Conservation (phyloP, 192 early-diverging fungal genomes). For the Globomyces pollinis-pini region DNA sequence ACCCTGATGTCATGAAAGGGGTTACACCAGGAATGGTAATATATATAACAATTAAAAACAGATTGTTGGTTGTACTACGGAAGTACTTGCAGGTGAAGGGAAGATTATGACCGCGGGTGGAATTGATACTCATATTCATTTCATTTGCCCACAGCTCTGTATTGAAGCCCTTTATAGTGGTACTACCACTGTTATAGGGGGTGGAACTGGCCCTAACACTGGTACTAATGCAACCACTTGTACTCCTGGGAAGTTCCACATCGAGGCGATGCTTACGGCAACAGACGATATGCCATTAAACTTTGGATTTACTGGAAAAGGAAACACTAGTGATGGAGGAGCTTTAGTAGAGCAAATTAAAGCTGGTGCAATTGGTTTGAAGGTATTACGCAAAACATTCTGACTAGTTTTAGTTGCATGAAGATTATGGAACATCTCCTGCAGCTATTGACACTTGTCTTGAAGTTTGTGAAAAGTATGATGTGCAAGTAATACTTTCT, state of each 20-base stretch:
- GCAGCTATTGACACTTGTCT: conserved; percentile 88
- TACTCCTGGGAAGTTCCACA: conserved; percentile 74
- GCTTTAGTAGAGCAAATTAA: conserved; percentile 76
- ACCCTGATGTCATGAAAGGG: conserved; percentile 93
- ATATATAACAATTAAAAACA: no score
- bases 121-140: conserved; percentile 93
- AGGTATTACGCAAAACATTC: conserved; percentile 18
- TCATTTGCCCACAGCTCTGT: conserved; percentile 85
- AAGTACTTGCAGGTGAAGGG: conserved; percentile 87
- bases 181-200: conserved; percentile 78
- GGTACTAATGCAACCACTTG: conserved; percentile 96
- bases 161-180: conserved; percentile 73
- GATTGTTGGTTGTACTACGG: conserved; percentile 84
- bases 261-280: conserved; percentile 82
- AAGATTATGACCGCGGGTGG: conserved; percentile 89
- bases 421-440: conserved; percentile 96
- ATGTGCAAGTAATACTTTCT: conserved; percentile 54
- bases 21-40: conserved; percentile 82
- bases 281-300: conserved; percentile 88
- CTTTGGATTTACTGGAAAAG: conserved; percentile 94
- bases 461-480: conserved; percentile 73
- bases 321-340: conserved; percentile 61
- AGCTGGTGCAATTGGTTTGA: conserved; percentile 80
- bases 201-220: conserved; percentile 92
- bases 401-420: conserved; percentile 66